These are phyloP conservation scores for Allium cepa DNA, from an alignment of 106 monocot genomes.

Conservation along the genomic window DNA sequence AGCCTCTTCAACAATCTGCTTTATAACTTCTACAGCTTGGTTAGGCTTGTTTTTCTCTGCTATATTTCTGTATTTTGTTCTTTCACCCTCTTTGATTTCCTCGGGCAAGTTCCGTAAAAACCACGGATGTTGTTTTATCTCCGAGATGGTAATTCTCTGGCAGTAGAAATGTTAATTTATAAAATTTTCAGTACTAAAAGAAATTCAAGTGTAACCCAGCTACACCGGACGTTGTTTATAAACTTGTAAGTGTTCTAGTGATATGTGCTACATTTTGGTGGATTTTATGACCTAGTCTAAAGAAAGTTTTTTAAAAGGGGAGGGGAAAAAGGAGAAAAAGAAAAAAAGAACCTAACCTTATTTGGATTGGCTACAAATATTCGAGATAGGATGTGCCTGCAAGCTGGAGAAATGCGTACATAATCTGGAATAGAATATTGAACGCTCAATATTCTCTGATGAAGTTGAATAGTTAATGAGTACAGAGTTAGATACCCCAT, in stretches of 20 bases:
- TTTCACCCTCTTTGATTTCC: slow-evolving; percentile 27
- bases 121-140: slow-evolving; percentile 42
- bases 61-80: slow-evolving; percentile 35
- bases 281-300: not conserved
- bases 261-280: not conserved
- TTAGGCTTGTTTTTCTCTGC: slow-evolving; percentile 17
- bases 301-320: not conserved
- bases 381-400: slow-evolving; percentile 38
- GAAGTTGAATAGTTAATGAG: not conserved
- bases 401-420: slow-evolving; percentile 54
- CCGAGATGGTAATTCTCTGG: slow-evolving; percentile 39
- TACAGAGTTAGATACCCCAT: not conserved
- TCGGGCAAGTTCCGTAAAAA: slow-evolving; percentile 42
- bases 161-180: not conserved
- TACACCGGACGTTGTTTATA: too few species aligned
- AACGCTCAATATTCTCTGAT: slow-evolving; percentile 58
- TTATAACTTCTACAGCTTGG: slow-evolving; percentile 49
- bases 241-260: not conserved
- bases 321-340: not conserved
- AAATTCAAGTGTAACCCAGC: too few species aligned
- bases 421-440: slow-evolving; percentile 65
- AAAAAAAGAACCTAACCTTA: slow-evolving; percentile 14
- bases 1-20: slow-evolving; percentile 48
- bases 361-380: slow-evolving; percentile 49
- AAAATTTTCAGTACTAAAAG: too few species aligned